Evolutionary conservation across 2,329 filamentous ascomycete genomes (phyloP).

Genomic region (Lachnellula occidentalis): DNA sequence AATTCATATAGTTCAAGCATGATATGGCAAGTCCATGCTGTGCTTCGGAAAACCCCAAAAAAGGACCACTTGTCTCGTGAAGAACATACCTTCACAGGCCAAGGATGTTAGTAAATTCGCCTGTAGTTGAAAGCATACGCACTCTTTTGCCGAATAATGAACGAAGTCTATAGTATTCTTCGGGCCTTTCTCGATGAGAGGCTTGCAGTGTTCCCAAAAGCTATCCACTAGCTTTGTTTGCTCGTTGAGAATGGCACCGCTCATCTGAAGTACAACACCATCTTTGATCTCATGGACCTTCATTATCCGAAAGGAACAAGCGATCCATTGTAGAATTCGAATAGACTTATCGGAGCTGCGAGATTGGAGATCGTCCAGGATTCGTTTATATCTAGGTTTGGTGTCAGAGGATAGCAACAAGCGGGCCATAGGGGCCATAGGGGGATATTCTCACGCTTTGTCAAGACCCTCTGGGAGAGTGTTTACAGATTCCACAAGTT

Average conservation of each 20-base stretch:
- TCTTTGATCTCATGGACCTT: constrained; percentile 12
- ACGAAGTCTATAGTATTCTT: constrained; percentile 12
- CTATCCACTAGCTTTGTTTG: constrained; percentile 1
- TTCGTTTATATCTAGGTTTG: constrained; percentile 8
- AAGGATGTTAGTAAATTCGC: not conserved
- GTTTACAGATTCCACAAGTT: constrained; percentile 3
- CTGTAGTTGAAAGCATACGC: not conserved
- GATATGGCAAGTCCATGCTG: constrained; percentile 11
- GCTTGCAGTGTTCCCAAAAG: constrained; percentile 9
- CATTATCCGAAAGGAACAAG: constrained; percentile 12
- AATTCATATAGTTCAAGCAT: constrained; percentile 8
- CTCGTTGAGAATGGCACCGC: constrained; percentile 1
- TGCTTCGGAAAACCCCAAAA: constrained; percentile 4
- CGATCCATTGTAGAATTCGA: constrained; percentile 11
- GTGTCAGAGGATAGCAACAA: not conserved
- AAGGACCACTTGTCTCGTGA: constrained; percentile 6
- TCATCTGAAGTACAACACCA: constrained; percentile 3
- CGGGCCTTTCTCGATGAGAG: constrained; percentile 8
- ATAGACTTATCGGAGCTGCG: not conserved
- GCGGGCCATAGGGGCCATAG: constrained; percentile 3
- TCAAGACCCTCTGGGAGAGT: constrained; percentile 10
- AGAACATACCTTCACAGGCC: constrained; percentile 8
- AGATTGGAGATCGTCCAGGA: constrained; percentile 8
- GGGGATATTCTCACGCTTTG: constrained; percentile 5
- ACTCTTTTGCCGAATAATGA: constrained; percentile 16